Base-by-base conservation (phyloP, 495 filamentous ascomycete species). In the Hypoxylon rickii region DNA sequence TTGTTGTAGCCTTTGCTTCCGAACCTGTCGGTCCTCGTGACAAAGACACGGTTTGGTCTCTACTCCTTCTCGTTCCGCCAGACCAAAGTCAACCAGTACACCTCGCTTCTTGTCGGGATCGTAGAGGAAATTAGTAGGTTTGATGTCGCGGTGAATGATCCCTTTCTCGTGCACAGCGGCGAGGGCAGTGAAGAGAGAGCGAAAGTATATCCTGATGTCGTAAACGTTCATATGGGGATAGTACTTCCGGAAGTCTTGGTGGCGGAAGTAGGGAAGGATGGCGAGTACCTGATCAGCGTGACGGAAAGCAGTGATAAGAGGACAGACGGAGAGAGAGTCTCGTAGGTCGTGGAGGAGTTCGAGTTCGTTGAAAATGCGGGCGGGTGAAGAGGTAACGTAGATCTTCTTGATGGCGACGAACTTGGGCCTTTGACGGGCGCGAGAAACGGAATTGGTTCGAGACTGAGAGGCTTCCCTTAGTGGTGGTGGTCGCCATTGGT, bases 41-140 rank as follows among this genome's bases (percentile, higher is more conserved):
- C 89, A 94, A n/a, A 82, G 56, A 65, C 89, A 94, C 22, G 80
- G 84, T 55, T 86, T 86, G 49, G 72, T 79, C n/a, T 93, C 89
- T 31, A 78, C 80, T 6, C 87, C 87, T 61, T 90, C 84, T 24
- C 88, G 75, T 74, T 98, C 94, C 21, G 94, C 94, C 10, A 98
- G 81, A 19, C 94, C 94, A 73, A 98, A 98, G 69, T 98, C 94
- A 4, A 97, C 93, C 10, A 98, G 80, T 1, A 98, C 94, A 12
- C 94, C 94, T 46, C 89, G 85, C 60, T 83, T 80, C 54, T 88
- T 78, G 2, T 85, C 73, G 2, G 89, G 87, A 55, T 96, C 92
- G 76, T 97, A 99, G 24, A 99, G 83, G 66, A 99, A 99, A 67
- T 99, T 99, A 10, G 94, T 99, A n/a, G 94, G 94, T 70, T 99